phyloP scores from a whole-genome alignment of 129 eudicot genomes.

The Escallonia rubra region DNA sequence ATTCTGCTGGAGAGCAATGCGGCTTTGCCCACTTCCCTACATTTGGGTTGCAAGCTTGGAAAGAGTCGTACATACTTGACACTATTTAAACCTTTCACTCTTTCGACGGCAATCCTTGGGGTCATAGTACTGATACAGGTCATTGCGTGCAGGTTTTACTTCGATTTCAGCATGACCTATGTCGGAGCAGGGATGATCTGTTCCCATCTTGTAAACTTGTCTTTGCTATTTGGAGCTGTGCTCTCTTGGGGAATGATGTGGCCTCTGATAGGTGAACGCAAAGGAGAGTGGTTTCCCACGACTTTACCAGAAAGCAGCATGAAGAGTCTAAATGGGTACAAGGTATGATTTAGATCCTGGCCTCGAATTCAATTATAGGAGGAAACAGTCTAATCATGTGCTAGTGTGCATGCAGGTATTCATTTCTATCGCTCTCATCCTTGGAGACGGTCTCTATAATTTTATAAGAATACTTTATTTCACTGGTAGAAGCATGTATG shows the following conservation, averaged over 20 bases:
- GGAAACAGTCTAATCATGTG: conserved; percentile 2
- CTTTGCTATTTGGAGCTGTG: conserved; percentile 79
- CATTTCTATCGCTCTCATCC: conserved; percentile 75
- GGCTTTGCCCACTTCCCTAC: conserved; percentile 68
- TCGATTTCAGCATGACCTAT: conserved; percentile 86
- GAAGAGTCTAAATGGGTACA: conserved; percentile 90
- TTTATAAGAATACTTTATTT: conserved; percentile 64
- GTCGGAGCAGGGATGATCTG: conserved; percentile 97
- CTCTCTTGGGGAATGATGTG: conserved; percentile 92
- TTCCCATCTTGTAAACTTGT: conserved; percentile 87
- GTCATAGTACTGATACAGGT: conserved; percentile 1
- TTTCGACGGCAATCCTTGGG: neutral
- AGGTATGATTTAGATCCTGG: conserved; percentile 28
- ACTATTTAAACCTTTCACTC: neutral
- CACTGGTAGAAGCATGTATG: conserved; percentile 45
- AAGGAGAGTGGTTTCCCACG: conserved; percentile 71
- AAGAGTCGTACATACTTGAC: conserved; percentile 39
- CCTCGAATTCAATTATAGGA: neutral
- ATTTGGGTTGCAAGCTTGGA: conserved; percentile 66
- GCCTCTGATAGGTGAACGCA: conserved; percentile 57
- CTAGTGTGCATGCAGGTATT: conserved; percentile 53
- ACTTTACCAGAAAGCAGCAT: conserved; percentile 63
- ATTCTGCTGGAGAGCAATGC: conserved; percentile 55
- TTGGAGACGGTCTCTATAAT: conserved; percentile 88
- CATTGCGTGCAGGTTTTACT: conserved; percentile 71